Evolutionary conservation across 2,329 filamentous ascomycete species (phyloP), one percentile per base, ranked within the genome.

Genomic region (Coleophoma cylindrospora): DNA sequence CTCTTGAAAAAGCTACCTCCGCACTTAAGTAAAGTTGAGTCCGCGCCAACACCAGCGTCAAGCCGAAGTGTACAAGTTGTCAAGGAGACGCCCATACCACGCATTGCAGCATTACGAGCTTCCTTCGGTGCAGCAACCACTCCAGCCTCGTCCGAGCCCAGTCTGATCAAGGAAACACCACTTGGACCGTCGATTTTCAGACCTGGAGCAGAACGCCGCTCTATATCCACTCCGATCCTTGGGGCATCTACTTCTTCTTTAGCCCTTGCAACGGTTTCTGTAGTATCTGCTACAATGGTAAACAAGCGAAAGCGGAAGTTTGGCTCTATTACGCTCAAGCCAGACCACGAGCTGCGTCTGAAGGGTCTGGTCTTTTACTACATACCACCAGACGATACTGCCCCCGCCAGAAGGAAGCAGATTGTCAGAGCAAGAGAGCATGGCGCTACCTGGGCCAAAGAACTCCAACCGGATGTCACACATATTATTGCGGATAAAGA

Each of bases 401-500:
- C 84, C 33, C 77, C 79, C 11, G 74, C 79, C 8, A 80, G 91
- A 37, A 80, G 80, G 49, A 68, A 84, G 51, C 83, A 88, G 4
- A 95, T 96, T 47, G 77, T 77, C 32, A 91, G 86, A 64, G 84
- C 87, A 0, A 77, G 81, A 47, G 83, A 90, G 60, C 84, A 84
- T 64, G 92, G 92, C 40, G 92, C 86, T 1, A 70, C 65, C 1
- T 94, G 91, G 84, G 78, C 81, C 27, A 76, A 75, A 46, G 68
- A 74, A 1, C 80, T 84, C 62, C 66, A 67, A 32, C 49, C 57
- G 0, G 68, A 68, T 19, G 79, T 94, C 14, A 95, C 87, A 1
- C 89, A 96, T 68, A 71, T 95, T 45, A 76, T 97, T 51, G 84
- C 90, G 2, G 91, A 96, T 62, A 85, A 82, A 56, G 69, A 69